Evolutionary conservation across 768 basidiomycete genomes (phyloP), one percentile per base, ranked within the genome.

Genomic region (Phylloporus rhodoxanthus): DNA sequence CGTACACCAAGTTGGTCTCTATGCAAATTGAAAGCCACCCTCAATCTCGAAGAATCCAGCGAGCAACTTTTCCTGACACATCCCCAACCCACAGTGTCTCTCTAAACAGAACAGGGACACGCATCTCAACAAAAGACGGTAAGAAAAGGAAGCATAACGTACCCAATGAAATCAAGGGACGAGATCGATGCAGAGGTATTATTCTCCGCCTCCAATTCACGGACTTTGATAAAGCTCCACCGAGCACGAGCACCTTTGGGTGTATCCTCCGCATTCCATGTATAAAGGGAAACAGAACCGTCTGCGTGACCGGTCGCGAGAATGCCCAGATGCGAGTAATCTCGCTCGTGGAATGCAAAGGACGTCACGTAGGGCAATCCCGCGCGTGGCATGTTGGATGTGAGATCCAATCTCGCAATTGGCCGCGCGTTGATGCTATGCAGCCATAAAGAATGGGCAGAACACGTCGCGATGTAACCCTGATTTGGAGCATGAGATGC

Each of bases 391-490:
- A 70, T 67, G 19, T 75, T 64, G 20, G 73, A 68, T 4, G 63
- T 67, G 2, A 91, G 71, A 54, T 90, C 84, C 29, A 91, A 64
- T 11, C 74, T 76, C 0, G 83, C 82, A 54, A 96, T 89, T 0
- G 78, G 82, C 15, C 86, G 78, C 0, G 80, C 92, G 59, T 95
- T 95, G 69, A 95, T 77, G 0, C 91, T 95, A 66, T 92, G 90
- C 14, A 94, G 68, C 63, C 81, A 85, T 14, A 96, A 66, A 47
- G 80, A 80, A 2, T 75, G 67, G 21, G 74, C 66, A 2, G 92
- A 93, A 55, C 89, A 91, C 0, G 91, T 83, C 0, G 90, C 91
- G 46, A 95, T 84, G 64, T 89, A 85, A 10, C 93, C 93, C 91
- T 94, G 54, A 3, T 49, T n/a, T 36, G 7, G 42, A 28, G 28